Conservation (phyloP, 176 grass and related monocot genomes). For the Panicum miliaceum region DNA sequence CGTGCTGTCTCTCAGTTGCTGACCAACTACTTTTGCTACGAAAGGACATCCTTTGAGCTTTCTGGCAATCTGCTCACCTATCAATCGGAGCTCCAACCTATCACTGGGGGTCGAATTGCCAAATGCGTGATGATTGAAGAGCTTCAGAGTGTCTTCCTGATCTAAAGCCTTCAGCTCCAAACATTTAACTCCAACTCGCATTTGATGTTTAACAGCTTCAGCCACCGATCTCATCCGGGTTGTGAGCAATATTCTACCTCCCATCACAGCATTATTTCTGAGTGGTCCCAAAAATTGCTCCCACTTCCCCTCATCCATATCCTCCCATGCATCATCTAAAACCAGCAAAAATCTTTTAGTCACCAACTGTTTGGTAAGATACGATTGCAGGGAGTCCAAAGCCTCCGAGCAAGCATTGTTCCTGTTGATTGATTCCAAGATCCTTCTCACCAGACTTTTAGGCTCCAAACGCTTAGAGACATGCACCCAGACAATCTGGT, state of each 20-base stretch:
- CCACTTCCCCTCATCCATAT: constrained; percentile 24
- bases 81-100: not conserved
- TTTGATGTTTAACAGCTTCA: not conserved
- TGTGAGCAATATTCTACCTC: constrained; percentile 55
- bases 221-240: constrained; percentile 38
- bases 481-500: constrained; percentile 45
- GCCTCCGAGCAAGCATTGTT: constrained; percentile 5
- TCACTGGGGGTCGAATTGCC: not conserved
- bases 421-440: constrained; percentile 16
- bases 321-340: constrained; percentile 57
- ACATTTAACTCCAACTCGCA: not conserved
- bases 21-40: constrained; percentile 38
- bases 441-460: constrained; percentile 20
- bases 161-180: constrained; percentile 12
- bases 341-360: constrained; percentile 40
- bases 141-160: not conserved
- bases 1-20: constrained; percentile 12
- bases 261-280: not conserved
- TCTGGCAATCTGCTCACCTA: constrained; percentile 39
- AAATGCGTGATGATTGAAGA: constrained; percentile 32
- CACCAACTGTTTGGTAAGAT: constrained; percentile 14
- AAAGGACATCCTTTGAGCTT: constrained; percentile 37
- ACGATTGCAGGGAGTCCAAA: not conserved
- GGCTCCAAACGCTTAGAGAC: constrained; percentile 40
- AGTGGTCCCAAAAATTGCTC: constrained; percentile 36